Percentiles rank a stretch among this genome's conserved stretches.
Evolutionary conservation across 2,329 filamentous ascomycete genomes (phyloP).

Genomic region (Cordyceps cicadae): DNA sequence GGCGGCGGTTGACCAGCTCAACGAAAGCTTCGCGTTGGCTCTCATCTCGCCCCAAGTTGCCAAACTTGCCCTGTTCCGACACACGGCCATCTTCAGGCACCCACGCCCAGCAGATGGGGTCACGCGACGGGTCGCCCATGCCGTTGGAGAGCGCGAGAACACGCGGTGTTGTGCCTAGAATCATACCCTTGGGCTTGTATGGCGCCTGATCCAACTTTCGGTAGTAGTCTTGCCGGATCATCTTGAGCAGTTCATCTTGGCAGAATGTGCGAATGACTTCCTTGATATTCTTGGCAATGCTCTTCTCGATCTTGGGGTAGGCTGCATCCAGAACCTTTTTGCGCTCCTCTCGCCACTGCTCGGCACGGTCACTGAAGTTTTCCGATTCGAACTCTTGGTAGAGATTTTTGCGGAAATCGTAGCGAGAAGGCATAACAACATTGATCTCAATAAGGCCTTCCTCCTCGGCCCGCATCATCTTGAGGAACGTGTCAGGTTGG

Average conservation of each 20-base stretch:
- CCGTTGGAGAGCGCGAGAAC: constrained; percentile 85
- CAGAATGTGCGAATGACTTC: constrained; percentile 90
- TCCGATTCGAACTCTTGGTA: constrained; percentile 85
- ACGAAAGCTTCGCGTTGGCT: constrained; percentile 61
- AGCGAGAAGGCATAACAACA: constrained; percentile 66
- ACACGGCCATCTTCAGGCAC: constrained; percentile 88
- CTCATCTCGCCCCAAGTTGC: constrained; percentile 66
- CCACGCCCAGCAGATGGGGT: constrained; percentile 84
- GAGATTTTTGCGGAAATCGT: constrained; percentile 67
- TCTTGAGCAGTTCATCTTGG: constrained; percentile 82
- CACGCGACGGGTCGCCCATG: constrained; percentile 61
- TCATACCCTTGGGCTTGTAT: constrained; percentile 89
- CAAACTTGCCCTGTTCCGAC: constrained; percentile 79
- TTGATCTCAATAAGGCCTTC: constrained; percentile 85
- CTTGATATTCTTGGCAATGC: constrained; percentile 88
- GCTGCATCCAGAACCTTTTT: constrained; percentile 77
- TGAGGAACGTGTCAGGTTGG: constrained; percentile 81
- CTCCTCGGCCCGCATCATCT: constrained; percentile 95
- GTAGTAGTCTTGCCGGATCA: constrained; percentile 81
- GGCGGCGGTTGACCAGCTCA: constrained; percentile 68
- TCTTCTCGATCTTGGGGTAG: constrained; percentile 68
- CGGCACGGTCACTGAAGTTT: constrained; percentile 88
- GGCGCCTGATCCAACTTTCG: constrained; percentile 90
- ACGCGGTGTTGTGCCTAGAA: constrained; percentile 77
- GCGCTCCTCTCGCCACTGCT: constrained; percentile 87